Base-by-base conservation (phyloP, 108 stramenopile species). In the Aureococcus anophagefferens region DNA sequence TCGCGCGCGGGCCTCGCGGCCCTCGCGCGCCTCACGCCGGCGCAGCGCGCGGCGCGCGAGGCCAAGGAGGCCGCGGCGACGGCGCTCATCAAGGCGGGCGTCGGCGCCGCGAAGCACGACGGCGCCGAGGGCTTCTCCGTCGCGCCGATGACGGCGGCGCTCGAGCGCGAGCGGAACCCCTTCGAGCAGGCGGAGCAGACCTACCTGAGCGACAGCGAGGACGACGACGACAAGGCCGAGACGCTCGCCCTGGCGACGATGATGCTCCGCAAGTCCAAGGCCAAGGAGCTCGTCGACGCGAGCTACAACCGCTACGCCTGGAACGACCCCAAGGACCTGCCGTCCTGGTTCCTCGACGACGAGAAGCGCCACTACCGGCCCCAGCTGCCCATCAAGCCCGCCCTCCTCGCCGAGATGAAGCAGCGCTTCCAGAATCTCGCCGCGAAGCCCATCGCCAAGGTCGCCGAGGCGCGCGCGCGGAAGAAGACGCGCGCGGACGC, bases 241-340 rank as follows among this genome's bases (percentile, higher is more conserved):
- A 94, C 93, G 5, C 78, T 98, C 31, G 97, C 97, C 0, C 66
- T 98, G 46, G 98, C 94, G 32, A 94, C 96, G 32, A 94, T 97
- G 95, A 96, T 98, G 90, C 80, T 96, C 14, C 86, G 95, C 4
- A 85, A 91, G 68, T 89, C 90, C 46, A 94, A 94, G 68, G 91
- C 92, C 30, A 95, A 96, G 79, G 90, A 94, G 29, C 71, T 83
- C 28, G 92, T 98, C 5, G 98, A 99, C 80, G 96, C 97, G 3
- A 92, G 92, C 1, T 99, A 99, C 91, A 99, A 99, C 77, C 94
- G 98, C 0, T 99, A 78, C 76, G 93, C 97, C 29, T 98, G 95
- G 93, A 99, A 99, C 79, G 98, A 99, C 79, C 92, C 94, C 0
- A 66, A 78, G 63, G 95, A 87, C 66, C 76, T 99, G 29, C 98